Evolutionary conservation across 495 filamentous ascomycete species (phyloP).

Genomic region (Annulohypoxylon moriforme): DNA sequence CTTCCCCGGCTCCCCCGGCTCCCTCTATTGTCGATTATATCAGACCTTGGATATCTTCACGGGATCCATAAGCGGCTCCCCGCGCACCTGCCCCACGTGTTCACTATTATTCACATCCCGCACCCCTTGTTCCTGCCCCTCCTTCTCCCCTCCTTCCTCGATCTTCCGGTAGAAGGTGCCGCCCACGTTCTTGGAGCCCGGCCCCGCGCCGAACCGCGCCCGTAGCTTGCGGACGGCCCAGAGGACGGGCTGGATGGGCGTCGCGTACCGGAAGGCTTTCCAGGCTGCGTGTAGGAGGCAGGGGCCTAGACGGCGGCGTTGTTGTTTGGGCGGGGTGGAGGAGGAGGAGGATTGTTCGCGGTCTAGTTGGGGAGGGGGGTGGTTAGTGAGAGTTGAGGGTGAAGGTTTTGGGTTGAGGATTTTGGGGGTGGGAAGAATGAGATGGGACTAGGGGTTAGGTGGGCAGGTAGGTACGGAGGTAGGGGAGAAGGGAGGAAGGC

Average conservation of each 20-base stretch:
- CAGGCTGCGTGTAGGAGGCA: slow-evolving; percentile 10
- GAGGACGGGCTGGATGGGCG: slow-evolving; percentile 20
- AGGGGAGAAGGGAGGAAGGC: too few species aligned
- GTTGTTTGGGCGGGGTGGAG: too few species aligned
- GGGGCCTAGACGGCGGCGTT: neutral
- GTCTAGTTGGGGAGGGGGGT: too few species aligned
- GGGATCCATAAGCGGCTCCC: neutral
- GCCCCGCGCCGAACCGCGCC: neutral
- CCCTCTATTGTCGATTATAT: neutral
- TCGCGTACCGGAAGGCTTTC: slow-evolving; percentile 27
- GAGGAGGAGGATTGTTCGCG: too few species aligned
- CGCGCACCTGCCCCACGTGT: neutral
- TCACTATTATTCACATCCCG: neutral
- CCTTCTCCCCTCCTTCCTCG: slow-evolving; percentile 18
- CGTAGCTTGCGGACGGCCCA: slow-evolving; percentile 21
- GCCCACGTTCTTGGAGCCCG: slow-evolving; percentile 26
- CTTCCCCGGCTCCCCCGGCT: neutral
- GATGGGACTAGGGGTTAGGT: neutral
- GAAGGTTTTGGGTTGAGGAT: neutral
- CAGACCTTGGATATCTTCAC: neutral
- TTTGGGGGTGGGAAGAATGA: neutral
- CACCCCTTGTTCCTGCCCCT: slow-evolving; percentile 1
- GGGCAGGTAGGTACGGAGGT: neutral
- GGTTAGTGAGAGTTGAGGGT: too few species aligned
- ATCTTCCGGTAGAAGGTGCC: slow-evolving; percentile 31